Evolutionary conservation across 371 early-diverging fungal genomes (phyloP).

Genomic region (Actinomucor elegans): DNA sequence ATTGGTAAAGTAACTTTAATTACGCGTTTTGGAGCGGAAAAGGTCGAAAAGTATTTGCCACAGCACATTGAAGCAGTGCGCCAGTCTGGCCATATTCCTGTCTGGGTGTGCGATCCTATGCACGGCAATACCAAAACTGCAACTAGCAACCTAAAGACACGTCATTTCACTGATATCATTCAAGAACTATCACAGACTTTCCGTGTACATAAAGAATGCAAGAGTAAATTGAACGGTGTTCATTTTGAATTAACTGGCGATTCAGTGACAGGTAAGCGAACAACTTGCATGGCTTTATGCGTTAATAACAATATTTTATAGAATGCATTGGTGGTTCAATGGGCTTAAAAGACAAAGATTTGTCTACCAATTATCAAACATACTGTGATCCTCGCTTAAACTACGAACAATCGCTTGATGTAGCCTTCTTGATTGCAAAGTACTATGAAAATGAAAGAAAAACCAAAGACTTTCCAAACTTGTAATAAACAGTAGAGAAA

Average conservation of each 20-base stretch:
- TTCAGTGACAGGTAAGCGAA: slow-evolving; percentile 70
- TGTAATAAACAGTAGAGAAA: slow-evolving; percentile 18
- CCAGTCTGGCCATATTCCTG: slow-evolving; percentile 80
- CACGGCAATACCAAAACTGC: slow-evolving; percentile 95
- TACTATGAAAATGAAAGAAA: slow-evolving; percentile 71
- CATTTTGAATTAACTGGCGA: slow-evolving; percentile 97
- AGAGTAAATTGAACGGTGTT: slow-evolving; percentile 88
- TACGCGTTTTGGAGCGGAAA: slow-evolving; percentile 89
- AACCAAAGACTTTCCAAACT: slow-evolving; percentile 35
- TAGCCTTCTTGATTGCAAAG: slow-evolving; percentile 92
- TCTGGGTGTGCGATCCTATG: slow-evolving; percentile 98
- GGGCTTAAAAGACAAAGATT: slow-evolving; percentile 80
- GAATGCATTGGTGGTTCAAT: slow-evolving; percentile 97
- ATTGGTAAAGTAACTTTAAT: slow-evolving; percentile 93
- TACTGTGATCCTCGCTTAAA: slow-evolving; percentile 95
- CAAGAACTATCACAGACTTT: slow-evolving; percentile 82
- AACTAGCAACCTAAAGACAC: slow-evolving; percentile 76
- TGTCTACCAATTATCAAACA: slow-evolving; percentile 89
- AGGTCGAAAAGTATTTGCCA: slow-evolving; percentile 81
- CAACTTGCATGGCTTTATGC: too few species aligned
- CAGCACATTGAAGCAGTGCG: slow-evolving; percentile 90
- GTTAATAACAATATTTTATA: slow-evolving; percentile 10
- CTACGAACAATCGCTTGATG: slow-evolving; percentile 94
- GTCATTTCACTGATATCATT: slow-evolving; percentile 83
- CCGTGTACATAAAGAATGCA: slow-evolving; percentile 73